Base-by-base conservation (phyloP, 73 alveolate genomes). In the Paramecium bursaria region DNA sequence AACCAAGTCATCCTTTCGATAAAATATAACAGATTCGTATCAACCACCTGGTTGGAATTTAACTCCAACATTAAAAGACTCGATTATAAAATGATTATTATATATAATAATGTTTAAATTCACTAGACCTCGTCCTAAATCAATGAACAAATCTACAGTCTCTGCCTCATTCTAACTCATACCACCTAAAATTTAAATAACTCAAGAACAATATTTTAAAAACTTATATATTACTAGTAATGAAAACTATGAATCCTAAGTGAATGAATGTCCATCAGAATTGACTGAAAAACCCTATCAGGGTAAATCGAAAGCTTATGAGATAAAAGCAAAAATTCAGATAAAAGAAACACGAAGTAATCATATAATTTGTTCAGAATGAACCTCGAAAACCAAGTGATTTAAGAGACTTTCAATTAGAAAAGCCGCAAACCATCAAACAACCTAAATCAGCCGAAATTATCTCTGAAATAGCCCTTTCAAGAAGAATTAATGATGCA, bases 51-150 rank as follows among this genome's bases (percentile, higher is more conserved):
- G 80, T 33, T 61, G 80, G 80, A 3, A 15, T 0, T 13, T 61
- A 30, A 61, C 80, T 27, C 80, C 80, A n/a, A 61, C 80, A 10
- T 17, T 61, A 6, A 61, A 61, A 61, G 48, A 33, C n/a, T 35
- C 53, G 3, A 39, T 39, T 39, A 39, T 39, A 39, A 7, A 39
- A 39, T 39, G 11, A 39, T 7, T 39, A 7, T 7, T 39, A 39
- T 7, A 7, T 39, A 39, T 39, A 5, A 39, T 39, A 11, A 39
- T 7, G 5, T 39, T 39, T 11, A 7, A 39, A 39, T 39, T 7
- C 11, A 39, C 5, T 7, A 39, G 49, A 39, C 49, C 49, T 39
- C 5, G 49, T 39, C 5, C 5, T 7, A 39, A 11, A 39, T 7
- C 11, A 7, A 39, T 5, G 11, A 39, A 11, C 11, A 39, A 39